These are phyloP conservation scores for Tilletia caries DNA, from an alignment of 1,284 basidiomycete genomes.

Conservation along the genomic window DNA sequence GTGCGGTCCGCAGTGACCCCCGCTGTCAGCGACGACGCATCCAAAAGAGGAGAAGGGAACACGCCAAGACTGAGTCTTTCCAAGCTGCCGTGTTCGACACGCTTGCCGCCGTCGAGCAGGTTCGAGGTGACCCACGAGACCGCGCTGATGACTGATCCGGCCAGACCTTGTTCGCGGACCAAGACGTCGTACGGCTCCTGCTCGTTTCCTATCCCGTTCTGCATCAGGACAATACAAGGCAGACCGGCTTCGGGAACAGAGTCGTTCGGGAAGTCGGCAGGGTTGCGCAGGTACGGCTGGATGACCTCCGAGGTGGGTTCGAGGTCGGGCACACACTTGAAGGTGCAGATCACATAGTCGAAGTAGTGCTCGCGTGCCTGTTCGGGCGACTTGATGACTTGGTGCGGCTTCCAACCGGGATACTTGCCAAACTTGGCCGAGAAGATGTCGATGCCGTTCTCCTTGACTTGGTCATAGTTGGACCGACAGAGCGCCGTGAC, in stretches of 20 bases:
- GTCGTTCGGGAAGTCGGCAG: slow-evolving; percentile 23
- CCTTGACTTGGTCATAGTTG: slow-evolving; percentile 64
- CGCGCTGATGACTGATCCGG: slow-evolving; percentile 47
- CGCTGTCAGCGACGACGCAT: neutral
- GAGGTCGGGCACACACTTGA: slow-evolving; percentile 72
- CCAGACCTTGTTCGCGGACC: slow-evolving; percentile 41
- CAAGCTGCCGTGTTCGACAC: slow-evolving; percentile 33
- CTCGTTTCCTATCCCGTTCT: slow-evolving; percentile 75
- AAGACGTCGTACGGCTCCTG: slow-evolving; percentile 64
- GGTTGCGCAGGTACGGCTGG: slow-evolving; percentile 59
- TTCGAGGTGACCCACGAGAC: slow-evolving; percentile 58
- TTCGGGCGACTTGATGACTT: slow-evolving; percentile 63
- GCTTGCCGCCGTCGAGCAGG: slow-evolving; percentile 30
- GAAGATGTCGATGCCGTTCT: slow-evolving; percentile 60
- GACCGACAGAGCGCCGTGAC: slow-evolving; percentile 72
- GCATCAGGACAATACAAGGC: slow-evolving; percentile 66
- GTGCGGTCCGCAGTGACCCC: neutral
- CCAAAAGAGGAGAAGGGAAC: slow-evolving; percentile 25
- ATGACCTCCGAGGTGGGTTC: slow-evolving; percentile 63
- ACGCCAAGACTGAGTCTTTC: slow-evolving; percentile 55
- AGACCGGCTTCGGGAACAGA: slow-evolving; percentile 50
- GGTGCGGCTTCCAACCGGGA: slow-evolving; percentile 64
- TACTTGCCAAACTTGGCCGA: slow-evolving; percentile 65
- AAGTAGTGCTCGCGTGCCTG: slow-evolving; percentile 65
- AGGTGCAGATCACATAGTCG: slow-evolving; percentile 61